Conservation (phyloP, 2,329 filamentous ascomycete species). For the Bertia moriformis region DNA sequence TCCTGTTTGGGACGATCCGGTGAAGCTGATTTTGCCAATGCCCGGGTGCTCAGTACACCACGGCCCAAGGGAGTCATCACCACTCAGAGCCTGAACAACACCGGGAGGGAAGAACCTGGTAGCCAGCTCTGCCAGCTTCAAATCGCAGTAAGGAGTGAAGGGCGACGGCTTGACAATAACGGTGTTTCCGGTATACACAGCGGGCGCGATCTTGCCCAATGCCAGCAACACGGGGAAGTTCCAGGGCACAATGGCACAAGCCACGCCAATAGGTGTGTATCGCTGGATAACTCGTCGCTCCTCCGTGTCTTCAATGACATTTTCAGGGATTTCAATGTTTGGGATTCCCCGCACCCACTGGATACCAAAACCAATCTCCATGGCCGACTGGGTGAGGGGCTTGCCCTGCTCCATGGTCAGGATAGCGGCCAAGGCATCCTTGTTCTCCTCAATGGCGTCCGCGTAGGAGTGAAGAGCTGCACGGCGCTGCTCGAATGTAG, state of each 20-base stretch:
- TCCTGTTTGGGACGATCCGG: constrained; percentile 42
- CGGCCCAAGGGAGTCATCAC: constrained; percentile 44
- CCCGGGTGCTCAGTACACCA: constrained; percentile 42
- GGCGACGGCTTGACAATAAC: constrained; percentile 43
- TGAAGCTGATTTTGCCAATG: constrained; percentile 49
- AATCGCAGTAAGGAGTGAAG: constrained; percentile 38
- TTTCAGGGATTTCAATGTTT: constrained; percentile 17
- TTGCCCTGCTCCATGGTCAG: constrained; percentile 14
- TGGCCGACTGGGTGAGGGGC: constrained; percentile 10
- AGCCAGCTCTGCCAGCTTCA: constrained; percentile 47
- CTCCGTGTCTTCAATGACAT: constrained; percentile 22
- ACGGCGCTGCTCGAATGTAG: constrained; percentile 9
- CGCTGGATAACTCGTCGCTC: constrained; percentile 15
- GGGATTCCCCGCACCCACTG: constrained; percentile 14
- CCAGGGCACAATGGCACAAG: constrained; percentile 35
- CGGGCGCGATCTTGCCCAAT: constrained; percentile 37
- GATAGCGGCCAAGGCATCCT: constrained; percentile 8
- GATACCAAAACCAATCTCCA: constrained; percentile 10
- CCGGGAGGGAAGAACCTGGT: constrained; percentile 43
- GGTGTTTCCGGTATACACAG: constrained; percentile 38
- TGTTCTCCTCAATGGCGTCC: constrained; percentile 9
- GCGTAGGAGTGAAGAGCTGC: constrained; percentile 9
- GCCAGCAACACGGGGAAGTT: constrained; percentile 39
- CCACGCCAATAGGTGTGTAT: constrained; percentile 25
- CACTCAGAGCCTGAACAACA: constrained; percentile 45